Conservation (phyloP, 768 basidiomycete genomes). For the Lactifluus subvellereus region DNA sequence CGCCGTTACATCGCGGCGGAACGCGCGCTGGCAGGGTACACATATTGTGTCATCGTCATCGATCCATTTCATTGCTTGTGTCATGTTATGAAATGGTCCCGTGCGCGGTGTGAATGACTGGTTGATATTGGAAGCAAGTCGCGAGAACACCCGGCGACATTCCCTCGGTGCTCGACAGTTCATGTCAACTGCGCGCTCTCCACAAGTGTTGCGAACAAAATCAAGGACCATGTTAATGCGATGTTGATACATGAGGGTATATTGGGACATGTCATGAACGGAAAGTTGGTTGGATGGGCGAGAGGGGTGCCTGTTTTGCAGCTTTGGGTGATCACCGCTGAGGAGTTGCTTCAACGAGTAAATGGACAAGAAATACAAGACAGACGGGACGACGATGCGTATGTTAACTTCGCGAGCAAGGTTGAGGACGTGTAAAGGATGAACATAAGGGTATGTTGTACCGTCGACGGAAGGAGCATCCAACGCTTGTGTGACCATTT, state of each 20-base stretch:
- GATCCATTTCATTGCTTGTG: conserved; percentile 38
- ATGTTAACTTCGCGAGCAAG: conserved; percentile 48
- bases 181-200: conserved; percentile 29
- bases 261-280: conserved; percentile 40
- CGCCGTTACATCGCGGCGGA: conserved; percentile 36
- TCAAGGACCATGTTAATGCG: conserved; percentile 43
- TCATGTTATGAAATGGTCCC: conserved; percentile 49
- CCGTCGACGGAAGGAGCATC: conserved; percentile 37
- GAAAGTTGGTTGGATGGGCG: conserved; percentile 42
- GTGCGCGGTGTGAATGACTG: conserved; percentile 47
- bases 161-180: conserved; percentile 30
- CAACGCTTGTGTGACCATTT: conserved; percentile 47
- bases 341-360: conserved; percentile 48
- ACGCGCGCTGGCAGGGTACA: conserved; percentile 38
- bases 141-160: conserved; percentile 41
- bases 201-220: conserved; percentile 43
- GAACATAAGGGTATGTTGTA: conserved; percentile 52
- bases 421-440: conserved; percentile 53
- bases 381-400: conserved; percentile 43
- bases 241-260: conserved; percentile 54
- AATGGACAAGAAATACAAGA: conserved; percentile 52
- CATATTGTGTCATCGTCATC: conserved; percentile 41
- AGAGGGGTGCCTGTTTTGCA: conserved; percentile 43
- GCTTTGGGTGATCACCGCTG: conserved; percentile 48
- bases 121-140: conserved; percentile 39